Conservation (phyloP, 257 asterid genomes). For the Fraxinus anomala region DNA sequence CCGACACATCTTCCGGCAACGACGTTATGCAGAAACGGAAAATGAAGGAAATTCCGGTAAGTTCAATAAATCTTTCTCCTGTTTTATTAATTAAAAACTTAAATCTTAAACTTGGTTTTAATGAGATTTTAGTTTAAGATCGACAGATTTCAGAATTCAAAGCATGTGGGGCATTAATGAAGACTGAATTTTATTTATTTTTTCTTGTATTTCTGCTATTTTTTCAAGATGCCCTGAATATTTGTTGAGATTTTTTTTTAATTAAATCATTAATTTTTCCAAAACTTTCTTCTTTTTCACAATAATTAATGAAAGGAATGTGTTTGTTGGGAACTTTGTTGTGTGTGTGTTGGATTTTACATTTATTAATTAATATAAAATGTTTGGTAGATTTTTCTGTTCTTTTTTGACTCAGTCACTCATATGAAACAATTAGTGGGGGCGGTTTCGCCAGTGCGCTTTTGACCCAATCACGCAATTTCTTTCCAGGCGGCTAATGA, state of each 20-base stretch:
- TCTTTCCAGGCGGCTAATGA: constrained; percentile 30
- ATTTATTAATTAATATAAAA: constrained; percentile 16
- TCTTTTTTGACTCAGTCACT: constrained; percentile 16
- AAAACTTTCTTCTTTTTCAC: not conserved
- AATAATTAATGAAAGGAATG: not conserved
- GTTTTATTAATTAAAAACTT: not conserved
- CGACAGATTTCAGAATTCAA: constrained; percentile 18
- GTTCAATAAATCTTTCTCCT: constrained; percentile 15
- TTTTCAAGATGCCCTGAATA: not conserved
- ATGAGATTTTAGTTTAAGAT: not conserved
- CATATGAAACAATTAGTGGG: constrained; percentile 29
- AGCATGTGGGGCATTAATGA: not conserved
- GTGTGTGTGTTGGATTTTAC: not conserved
- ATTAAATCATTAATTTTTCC: not conserved
- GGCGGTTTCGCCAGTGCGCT: constrained; percentile 36
- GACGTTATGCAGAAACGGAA: constrained; percentile 48
- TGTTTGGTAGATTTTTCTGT: constrained; percentile 26
- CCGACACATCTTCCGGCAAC: constrained; percentile 32
- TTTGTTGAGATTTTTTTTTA: not conserved
- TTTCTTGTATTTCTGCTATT: not conserved
- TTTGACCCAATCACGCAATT: constrained; percentile 30
- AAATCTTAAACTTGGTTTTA: not conserved
- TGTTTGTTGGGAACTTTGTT: not conserved
- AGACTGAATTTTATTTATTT: not conserved
- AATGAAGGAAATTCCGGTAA: constrained; percentile 78